Conservation (phyloP, 83 land plant species). For the Picea mariana region DNA sequence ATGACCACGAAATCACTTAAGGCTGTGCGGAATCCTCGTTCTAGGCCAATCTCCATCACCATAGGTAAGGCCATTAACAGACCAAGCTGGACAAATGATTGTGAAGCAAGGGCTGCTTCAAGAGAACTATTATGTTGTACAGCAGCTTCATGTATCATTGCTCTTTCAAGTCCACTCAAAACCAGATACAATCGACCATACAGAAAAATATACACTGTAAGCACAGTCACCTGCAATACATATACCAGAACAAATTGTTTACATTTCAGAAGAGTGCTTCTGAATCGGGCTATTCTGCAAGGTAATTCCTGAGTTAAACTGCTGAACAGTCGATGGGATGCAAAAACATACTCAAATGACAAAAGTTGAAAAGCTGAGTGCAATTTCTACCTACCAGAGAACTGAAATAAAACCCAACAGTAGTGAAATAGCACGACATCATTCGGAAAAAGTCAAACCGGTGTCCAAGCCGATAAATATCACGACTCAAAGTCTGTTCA, state of each 20-base stretch:
- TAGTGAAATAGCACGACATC: conserved; percentile 84
- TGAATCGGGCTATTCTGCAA: too few species aligned
- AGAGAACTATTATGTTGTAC: conserved; percentile 45
- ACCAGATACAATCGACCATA: conserved; percentile 77
- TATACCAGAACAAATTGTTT: not conserved
- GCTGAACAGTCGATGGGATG: not conserved
- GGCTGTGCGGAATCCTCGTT: conserved; percentile 78
- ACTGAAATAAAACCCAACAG: conserved; percentile 81
- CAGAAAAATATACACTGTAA: conserved; percentile 72
- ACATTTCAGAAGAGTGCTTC: not conserved
- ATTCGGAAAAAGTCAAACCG: conserved; percentile 86
- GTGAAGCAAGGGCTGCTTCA: conserved; percentile 77
- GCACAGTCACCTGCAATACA: conserved; percentile 70
- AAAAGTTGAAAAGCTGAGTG: not conserved
- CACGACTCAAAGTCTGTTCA: conserved; percentile 78
- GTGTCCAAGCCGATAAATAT: conserved; percentile 79
- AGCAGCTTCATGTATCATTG: conserved; percentile 42
- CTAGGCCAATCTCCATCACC: conserved; percentile 87
- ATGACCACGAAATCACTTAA: conserved; percentile 73
- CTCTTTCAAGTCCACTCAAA: conserved; percentile 70
- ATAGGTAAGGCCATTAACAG: conserved; percentile 80
- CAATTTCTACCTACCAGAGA: conserved; percentile 57
- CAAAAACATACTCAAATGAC: not conserved
- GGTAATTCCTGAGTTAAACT: too few species aligned
- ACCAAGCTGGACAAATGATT: conserved; percentile 79